Evolutionary conservation across 805 yeast species (phyloP).

Genomic region (Kregervanrija fluxuum): DNA sequence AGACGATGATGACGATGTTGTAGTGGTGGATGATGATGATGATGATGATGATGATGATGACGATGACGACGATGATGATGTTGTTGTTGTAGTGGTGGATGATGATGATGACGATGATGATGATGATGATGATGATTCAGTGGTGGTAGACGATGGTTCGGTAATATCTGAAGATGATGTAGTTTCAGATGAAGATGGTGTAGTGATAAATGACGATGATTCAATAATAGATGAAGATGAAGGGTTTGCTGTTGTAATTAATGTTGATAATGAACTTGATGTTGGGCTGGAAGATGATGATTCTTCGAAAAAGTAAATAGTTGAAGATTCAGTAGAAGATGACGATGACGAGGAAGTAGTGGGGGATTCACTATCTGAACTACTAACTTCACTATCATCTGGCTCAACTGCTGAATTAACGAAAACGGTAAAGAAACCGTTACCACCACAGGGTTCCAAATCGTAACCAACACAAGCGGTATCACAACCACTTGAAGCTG

Average conservation of each 20-base stretch:
- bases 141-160: conserved; percentile 1
- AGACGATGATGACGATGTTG: conserved; percentile 11
- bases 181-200: no score
- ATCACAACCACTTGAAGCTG: conserved; percentile 33
- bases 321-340: conserved; percentile 12
- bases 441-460: conserved; percentile 55
- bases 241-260: conserved; percentile 8
- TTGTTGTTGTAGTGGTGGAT: conserved; percentile 7
- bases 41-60: conserved; percentile 5
- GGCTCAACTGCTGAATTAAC: conserved; percentile 19
- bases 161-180: conserved; percentile 10
- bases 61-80: conserved; percentile 4
- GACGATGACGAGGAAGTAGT: conserved; percentile 10
- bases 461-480: conserved; percentile 55
- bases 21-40: conserved; percentile 6
- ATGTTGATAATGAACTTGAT: conserved; percentile 9
- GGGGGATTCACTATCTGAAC: conserved; percentile 13
- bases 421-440: conserved; percentile 40
- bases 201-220: conserved; percentile 7
- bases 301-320: conserved; percentile 6
- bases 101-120: conserved; percentile 10
- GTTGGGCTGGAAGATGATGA: conserved; percentile 12
- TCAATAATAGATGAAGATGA: conserved; percentile 9
- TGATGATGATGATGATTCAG: conserved; percentile 7
- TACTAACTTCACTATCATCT: conserved; percentile 6